Evolutionary conservation across 345 rosid species (phyloP).

Genomic region (Eucalyptus camaldulensis): DNA sequence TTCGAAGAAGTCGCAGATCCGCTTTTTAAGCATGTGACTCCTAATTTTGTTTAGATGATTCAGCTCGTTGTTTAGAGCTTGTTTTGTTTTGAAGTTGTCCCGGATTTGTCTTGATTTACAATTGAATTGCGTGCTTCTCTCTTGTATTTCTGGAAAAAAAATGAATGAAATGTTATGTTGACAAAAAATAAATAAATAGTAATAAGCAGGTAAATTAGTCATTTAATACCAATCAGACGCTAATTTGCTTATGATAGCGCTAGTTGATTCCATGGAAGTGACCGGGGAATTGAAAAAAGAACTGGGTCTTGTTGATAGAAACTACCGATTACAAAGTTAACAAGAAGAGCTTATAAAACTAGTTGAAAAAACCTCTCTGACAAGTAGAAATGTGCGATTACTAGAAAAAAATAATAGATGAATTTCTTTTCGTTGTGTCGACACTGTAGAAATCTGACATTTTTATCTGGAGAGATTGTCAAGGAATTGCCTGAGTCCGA

Average conservation of each 20-base stretch:
- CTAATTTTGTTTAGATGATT: too few relatives aligned
- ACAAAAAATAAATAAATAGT: too few relatives aligned
- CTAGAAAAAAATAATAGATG: neutral
- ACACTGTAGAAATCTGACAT: accelerated
- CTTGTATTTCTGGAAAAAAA: too few relatives aligned
- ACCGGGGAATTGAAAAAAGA: neutral
- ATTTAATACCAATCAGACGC: neutral
- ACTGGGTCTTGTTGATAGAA: neutral
- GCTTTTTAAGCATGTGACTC: too few relatives aligned
- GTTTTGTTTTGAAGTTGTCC: too few relatives aligned
- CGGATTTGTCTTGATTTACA: too few relatives aligned
- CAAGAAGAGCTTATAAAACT: neutral
- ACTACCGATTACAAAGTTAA: neutral
- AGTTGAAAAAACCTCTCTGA: neutral
- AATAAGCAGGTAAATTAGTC: neutral
- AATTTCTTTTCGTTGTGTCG: neutral
- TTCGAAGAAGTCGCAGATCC: too few relatives aligned
- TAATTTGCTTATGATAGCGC: neutral
- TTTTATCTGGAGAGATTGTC: neutral
- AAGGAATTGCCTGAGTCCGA: accelerated
- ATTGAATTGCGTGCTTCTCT: too few relatives aligned
- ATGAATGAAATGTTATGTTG: too few relatives aligned
- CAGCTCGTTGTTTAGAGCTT: too few relatives aligned
- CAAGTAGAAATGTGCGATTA: neutral
- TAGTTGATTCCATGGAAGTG: neutral